Base-by-base conservation (phyloP, 768 basidiomycete genomes). In the Rhizopogon rudus region DNA sequence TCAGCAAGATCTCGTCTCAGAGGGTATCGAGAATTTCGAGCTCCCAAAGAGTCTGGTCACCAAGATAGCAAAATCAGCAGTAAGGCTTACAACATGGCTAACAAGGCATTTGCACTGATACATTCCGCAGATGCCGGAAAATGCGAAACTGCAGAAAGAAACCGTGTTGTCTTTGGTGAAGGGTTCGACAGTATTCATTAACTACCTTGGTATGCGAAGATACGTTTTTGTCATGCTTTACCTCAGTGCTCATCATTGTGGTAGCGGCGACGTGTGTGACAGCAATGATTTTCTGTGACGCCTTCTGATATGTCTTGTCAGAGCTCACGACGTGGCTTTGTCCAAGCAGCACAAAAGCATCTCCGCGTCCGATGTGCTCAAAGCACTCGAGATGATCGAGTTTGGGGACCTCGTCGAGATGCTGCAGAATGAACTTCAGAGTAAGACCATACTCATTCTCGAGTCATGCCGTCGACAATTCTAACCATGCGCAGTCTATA, bases 131-230 rank as follows among this genome's bases (percentile, higher is more conserved):
- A 73, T 96, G 3, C 91, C 93, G 6, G 87, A 92, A 0, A 87
- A 84, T 61, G 81, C 86, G 12, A 96, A 96, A 65, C 70, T 97
- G 54, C 90, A 93, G 63, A 96, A 94, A 59, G 96, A 98, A 56
- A 89, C 91, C 0, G 84, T 94, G 0, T 68, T 89, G 1, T 91
- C 93, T 12, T 77, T 97, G 9, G 78, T 89, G 13, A 94, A 94
- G 66, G 87, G 88, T 31, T 92, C 94, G 3, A 95, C 95, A 0
- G 88, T 98, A 51, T 98, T 98, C 69, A 94, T 99, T 61, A 95
- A 90, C 68, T 96, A 94, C 63, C 76, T 98, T 7, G 87, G 95
- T 88, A 67, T 61, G 86, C 20, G 41, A 16, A 9, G 12, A 20
- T 12, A 28, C 6, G 16, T 20, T 39, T 2, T 48, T 20, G 40